Evolutionary conservation across 2,329 filamentous ascomycete genomes (phyloP).

Genomic region (Penicillium sp.): DNA sequence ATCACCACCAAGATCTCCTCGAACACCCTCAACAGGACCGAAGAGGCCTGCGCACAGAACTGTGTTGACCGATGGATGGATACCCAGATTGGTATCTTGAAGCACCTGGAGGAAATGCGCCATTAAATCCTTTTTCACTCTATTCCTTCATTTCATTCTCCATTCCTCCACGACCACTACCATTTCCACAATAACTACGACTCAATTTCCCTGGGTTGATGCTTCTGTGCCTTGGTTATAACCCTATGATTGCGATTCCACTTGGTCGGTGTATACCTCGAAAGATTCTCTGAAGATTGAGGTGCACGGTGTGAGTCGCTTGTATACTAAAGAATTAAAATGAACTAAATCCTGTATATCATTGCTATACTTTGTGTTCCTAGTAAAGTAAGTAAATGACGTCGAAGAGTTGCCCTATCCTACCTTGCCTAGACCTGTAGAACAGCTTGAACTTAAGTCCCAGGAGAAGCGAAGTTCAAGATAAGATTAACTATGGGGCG

Average conservation of each 20-base stretch:
- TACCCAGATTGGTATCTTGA: conserved; percentile 78
- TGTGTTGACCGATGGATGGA: conserved; percentile 95
- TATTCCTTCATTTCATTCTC: not conserved
- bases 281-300: not conserved
- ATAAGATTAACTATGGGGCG: not conserved
- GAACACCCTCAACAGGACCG: conserved; percentile 69
- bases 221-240: not conserved
- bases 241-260: not conserved
- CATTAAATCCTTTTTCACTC: conserved; percentile 3
- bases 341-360: conserved; percentile 11
- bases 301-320: conserved; percentile 11
- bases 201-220: not conserved
- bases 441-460: too few species aligned
- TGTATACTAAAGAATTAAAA: conserved; percentile 28
- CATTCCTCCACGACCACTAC: not conserved
- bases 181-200: not conserved
- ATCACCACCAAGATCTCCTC: conserved; percentile 71
- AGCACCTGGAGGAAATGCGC: conserved; percentile 71
- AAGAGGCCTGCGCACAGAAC: conserved; percentile 84
- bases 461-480: not conserved
- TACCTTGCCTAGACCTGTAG: too few species aligned
- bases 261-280: not conserved
- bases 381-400: not conserved
- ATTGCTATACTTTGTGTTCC: conserved; percentile 9
- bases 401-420: not conserved